Base-by-base conservation (phyloP, 495 filamentous ascomycete genomes). In the Physcia stellaris region DNA sequence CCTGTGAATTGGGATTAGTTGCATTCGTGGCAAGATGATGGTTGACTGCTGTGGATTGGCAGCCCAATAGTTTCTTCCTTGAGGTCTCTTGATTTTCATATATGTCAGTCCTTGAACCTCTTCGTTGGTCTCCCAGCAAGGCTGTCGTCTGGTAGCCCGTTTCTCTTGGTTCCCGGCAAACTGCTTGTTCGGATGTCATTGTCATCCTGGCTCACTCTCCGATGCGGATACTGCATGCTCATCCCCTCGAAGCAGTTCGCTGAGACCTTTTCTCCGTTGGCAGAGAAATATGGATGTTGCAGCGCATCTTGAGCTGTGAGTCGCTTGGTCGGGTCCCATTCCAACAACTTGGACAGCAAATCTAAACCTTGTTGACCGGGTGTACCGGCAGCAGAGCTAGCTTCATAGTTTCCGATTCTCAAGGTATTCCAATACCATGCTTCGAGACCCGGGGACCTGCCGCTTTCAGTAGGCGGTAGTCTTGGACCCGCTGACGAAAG, bases 171-270 rank as follows among this genome's bases (percentile, higher is more conserved):
- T 1, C 90, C 90, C 5, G 90, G 84, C 24, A 94, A 55, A 55
- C 83, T 87, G n/a, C 75, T 73, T 0, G 79, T 82, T 3, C 83
- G 68, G 37, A 95, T 93, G 59, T 95, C 90, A 52, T 92, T 92
- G 51, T 94, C 86, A 48, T 96, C 90, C 50, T 88, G 79, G 37
- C 78, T 92, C 4, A 99, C 87, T 29, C 85, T 72, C 2, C 90
- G 75, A 51, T 81, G 75, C 2, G 92, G 90, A 60, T 99, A 99
- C 52, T 90, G 80, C 41, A 70, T 73, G 51, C 80, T 80, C 34
- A 83, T 67, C 0, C 86, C 85, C 50, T 94, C 85, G 49, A 99
- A 99, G 54, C 90, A 95, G 56, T 94, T 86, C 6, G 69, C 64
- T 16, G 67, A 73, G 12, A 78, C 68, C 38, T 75, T 74, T 23